A percentile compares a stretch with the other conserved stretches of the same genome.
These are phyloP conservation scores for Linaria vulgaris DNA, from an alignment of 257 asterid genomes.

Conservation along the genomic window DNA sequence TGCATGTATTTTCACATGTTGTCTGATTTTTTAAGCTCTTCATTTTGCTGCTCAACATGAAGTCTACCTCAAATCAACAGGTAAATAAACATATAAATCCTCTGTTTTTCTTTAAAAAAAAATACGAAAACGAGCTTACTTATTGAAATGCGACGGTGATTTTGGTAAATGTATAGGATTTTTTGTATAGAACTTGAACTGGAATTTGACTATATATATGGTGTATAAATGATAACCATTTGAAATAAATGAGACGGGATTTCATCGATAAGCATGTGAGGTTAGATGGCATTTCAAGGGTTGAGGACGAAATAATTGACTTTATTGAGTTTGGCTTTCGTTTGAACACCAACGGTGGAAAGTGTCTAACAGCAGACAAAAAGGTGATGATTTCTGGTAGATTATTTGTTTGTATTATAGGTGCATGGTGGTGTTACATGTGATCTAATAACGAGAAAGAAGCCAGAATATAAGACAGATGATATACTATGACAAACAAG, in stretches of 20 bases:
- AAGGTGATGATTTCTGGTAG: slow-evolving; percentile 21
- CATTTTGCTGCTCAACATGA: slow-evolving; percentile 30
- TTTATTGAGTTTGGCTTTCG: slow-evolving; percentile 2
- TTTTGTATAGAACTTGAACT: slow-evolving; percentile 1
- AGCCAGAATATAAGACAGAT: slow-evolving; percentile 19
- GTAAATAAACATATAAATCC: slow-evolving; percentile 26
- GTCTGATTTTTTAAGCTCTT: slow-evolving; percentile 19
- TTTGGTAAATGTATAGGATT: no score
- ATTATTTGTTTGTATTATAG: slow-evolving; percentile 18
- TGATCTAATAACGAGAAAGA: slow-evolving; percentile 13
- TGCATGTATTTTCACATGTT: background rate
- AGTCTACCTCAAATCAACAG: slow-evolving; percentile 38
- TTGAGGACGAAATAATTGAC: slow-evolving; percentile 26
- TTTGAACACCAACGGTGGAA: slow-evolving; percentile 17
- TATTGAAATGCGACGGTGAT: no score
- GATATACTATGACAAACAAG: slow-evolving; percentile 3
- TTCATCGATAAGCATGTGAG: slow-evolving; percentile 16
- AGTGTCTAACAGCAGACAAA: slow-evolving; percentile 12
- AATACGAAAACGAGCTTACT: no score
- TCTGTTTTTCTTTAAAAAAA: slow-evolving; percentile 3
- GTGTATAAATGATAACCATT: slow-evolving; percentile 18
- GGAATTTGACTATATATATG: slow-evolving; percentile 9
- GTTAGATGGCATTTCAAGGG: slow-evolving; percentile 16
- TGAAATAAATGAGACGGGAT: slow-evolving; percentile 25
- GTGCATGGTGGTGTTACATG: slow-evolving; percentile 17